Conservation (phyloP, 78 protist genomes). For the Anaeramoeba ignava region DNA sequence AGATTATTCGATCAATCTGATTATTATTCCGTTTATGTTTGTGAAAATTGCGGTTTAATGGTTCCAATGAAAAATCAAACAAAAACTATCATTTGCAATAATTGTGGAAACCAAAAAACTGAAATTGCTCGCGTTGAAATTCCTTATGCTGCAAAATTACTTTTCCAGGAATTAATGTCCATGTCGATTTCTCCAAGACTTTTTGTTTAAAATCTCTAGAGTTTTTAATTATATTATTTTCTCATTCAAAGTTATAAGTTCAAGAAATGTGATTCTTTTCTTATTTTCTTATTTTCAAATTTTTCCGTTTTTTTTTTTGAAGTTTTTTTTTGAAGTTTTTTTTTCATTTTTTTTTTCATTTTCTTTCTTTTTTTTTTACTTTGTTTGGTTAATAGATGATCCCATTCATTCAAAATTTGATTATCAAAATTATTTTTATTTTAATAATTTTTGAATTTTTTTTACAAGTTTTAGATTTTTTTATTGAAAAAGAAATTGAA, state of each 20-base stretch:
- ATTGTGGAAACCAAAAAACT: slow-evolving; percentile 66
- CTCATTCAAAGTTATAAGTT: too few relatives aligned
- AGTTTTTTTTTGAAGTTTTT: not conserved
- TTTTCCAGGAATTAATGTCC: slow-evolving; percentile 98
- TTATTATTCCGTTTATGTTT: slow-evolving; percentile 80
- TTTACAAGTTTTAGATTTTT: not conserved
- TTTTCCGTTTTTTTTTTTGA: not conserved
- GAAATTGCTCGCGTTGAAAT: slow-evolving; percentile 69
- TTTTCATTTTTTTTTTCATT: not conserved
- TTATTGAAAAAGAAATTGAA: not conserved
- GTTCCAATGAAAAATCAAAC: slow-evolving; percentile 60
- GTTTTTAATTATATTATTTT: not conserved
- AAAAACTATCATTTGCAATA: slow-evolving; percentile 50
- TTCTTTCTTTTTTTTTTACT: not conserved
- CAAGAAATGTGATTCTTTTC: too few relatives aligned
- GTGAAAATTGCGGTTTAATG: slow-evolving; percentile 93
- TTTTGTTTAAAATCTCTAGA: slow-evolving; percentile 8
- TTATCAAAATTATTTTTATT: too few relatives aligned
- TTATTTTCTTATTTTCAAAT: not conserved
- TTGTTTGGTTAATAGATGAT: not conserved
- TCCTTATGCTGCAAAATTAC: slow-evolving; percentile 97
- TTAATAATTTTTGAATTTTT: not conserved
- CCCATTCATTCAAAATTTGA: not conserved
- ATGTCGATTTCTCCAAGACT: slow-evolving; percentile 91
- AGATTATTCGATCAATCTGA: slow-evolving; percentile 81